phyloP scores from a whole-genome alignment of 2,329 filamentous ascomycete species.

The Diaporthe nobilis region DNA sequence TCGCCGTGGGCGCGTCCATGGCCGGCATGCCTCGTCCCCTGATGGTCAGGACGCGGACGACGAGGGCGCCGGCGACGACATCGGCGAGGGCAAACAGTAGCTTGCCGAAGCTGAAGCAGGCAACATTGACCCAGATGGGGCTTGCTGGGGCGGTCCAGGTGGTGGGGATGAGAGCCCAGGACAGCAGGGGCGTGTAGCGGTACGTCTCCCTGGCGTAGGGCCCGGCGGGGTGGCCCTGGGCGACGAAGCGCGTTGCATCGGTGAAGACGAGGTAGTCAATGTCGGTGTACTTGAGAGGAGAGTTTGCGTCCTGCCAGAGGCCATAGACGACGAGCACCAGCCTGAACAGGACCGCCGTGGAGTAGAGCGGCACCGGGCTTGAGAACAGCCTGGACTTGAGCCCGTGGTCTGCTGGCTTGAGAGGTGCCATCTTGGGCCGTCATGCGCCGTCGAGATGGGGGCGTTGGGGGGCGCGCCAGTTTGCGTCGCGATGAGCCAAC shows the following conservation, averaged over 20 bases:
- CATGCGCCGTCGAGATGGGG: neutral
- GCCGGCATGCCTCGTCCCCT: conserved; percentile 47
- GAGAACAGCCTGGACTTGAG: conserved; percentile 52
- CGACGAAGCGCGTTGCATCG: conserved; percentile 86
- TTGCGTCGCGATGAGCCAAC: neutral
- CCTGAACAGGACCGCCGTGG: conserved; percentile 75
- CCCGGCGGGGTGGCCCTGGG: conserved; percentile 67
- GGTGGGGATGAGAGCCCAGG: conserved; percentile 91
- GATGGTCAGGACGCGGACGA: conserved; percentile 61
- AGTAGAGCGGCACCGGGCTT: conserved; percentile 65
- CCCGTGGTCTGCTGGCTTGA: neutral
- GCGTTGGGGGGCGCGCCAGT: neutral
- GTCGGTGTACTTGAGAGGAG: conserved; percentile 96
- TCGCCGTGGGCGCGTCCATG: conserved; percentile 68
- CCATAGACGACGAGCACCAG: conserved; percentile 85
- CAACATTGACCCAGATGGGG: conserved; percentile 41
- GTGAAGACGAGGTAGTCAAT: conserved; percentile 99
- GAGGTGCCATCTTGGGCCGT: conserved; percentile 16
- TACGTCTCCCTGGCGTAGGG: conserved; percentile 95
- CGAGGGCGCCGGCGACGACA: conserved; percentile 85
- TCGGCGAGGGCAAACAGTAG: conserved; percentile 87
- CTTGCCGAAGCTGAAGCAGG: conserved; percentile 89
- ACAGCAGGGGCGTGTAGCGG: conserved; percentile 93
- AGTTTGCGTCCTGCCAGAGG: conserved; percentile 91
- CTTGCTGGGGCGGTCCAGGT: conserved; percentile 60